Evolutionary conservation across 1,139 yeast species (phyloP).

Genomic region (Sugiyamaella japonica): DNA sequence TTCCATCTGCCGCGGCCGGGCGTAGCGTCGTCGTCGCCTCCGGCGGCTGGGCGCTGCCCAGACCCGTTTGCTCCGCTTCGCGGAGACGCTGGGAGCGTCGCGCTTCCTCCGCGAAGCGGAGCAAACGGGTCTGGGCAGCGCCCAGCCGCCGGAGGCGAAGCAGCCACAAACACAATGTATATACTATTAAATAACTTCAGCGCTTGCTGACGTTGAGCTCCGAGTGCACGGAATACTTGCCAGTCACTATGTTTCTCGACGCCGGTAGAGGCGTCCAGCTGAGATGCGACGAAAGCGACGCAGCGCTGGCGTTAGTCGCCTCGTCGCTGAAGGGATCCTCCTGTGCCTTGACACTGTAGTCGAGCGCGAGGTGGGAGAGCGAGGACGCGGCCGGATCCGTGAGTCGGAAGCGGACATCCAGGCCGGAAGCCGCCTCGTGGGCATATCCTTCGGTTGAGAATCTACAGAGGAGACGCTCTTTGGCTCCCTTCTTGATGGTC

Average conservation of each 20-base stretch:
- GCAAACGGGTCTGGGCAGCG: too few species aligned
- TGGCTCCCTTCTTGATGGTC: conserved; percentile 64
- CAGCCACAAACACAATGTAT: too few species aligned
- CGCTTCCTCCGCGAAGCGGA: too few species aligned
- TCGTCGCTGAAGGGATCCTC: conserved; percentile 26
- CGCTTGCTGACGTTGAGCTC: conserved; percentile 30
- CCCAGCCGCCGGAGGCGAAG: too few species aligned
- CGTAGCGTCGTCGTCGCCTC: too few species aligned
- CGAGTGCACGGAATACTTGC: conserved; percentile 29
- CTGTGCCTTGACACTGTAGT: conserved; percentile 11
- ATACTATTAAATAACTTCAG: neutral
- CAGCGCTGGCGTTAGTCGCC: conserved; percentile 14
- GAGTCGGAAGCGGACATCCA: conserved; percentile 35
- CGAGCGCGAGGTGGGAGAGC: conserved; percentile 10
- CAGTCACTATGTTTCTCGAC: conserved; percentile 25
- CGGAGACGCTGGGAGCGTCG: too few species aligned
- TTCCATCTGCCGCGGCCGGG: too few species aligned
- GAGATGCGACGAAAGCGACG: conserved; percentile 15
- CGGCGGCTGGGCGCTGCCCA: too few species aligned
- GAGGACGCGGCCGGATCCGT: conserved; percentile 1
- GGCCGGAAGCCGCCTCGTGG: conserved; percentile 36
- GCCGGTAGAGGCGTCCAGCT: conserved; percentile 25
- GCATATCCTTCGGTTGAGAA: conserved; percentile 41
- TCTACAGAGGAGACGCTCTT: conserved; percentile 47
- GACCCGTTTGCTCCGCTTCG: too few species aligned